Conservation (phyloP, 805 yeast genomes). For the Zygoascus biomembranicola region DNA sequence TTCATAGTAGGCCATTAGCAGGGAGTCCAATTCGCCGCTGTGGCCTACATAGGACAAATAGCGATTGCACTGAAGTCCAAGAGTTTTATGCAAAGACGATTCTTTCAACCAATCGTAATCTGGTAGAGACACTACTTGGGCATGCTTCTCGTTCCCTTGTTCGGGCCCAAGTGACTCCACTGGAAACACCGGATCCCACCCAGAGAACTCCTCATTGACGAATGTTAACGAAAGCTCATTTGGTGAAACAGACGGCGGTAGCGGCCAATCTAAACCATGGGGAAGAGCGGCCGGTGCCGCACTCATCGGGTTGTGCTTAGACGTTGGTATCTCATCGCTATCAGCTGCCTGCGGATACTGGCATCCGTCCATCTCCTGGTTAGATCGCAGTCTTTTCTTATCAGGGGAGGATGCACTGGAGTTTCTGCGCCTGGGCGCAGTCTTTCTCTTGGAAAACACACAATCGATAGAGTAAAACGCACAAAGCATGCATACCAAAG, state of each 20-base stretch:
- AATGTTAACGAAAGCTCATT: neutral
- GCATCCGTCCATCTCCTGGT: no score
- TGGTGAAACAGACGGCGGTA: neutral
- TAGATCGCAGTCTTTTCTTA: no score
- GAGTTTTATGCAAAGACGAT: conserved; percentile 20
- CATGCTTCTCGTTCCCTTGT: neutral
- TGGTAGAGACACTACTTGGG: conserved; percentile 14
- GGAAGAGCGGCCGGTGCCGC: no score
- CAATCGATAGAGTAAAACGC: conserved; percentile 7
- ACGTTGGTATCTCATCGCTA: no score
- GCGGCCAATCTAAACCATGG: no score
- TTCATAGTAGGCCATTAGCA: conserved; percentile 19
- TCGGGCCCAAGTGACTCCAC: neutral
- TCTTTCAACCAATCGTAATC: conserved; percentile 22
- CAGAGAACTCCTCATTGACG: neutral
- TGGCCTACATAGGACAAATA: conserved; percentile 22
- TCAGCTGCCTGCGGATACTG: no score
- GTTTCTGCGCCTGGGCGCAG: no score
- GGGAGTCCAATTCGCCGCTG: conserved; percentile 21
- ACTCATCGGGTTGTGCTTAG: no score
- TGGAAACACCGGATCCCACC: neutral
- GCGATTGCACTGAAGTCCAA: conserved; percentile 21
- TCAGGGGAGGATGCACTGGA: no score
- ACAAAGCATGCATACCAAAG: conserved; percentile 9
- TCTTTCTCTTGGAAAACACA: neutral